These are phyloP conservation scores for Pisolithus microcarpus DNA, from an alignment of 768 basidiomycete genomes.

Conservation along the genomic window DNA sequence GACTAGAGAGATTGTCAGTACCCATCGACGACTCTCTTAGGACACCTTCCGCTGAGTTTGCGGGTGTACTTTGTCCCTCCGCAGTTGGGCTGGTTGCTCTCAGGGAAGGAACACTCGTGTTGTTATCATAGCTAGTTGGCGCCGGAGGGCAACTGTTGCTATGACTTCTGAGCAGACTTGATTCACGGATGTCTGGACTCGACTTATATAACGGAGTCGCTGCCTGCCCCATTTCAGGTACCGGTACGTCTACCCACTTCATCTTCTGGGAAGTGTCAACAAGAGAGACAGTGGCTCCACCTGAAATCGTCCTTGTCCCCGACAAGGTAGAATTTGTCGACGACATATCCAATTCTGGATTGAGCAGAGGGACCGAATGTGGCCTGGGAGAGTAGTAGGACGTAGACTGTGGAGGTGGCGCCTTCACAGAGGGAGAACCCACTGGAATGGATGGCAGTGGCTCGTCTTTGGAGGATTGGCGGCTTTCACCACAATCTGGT, in stretches of 20 bases:
- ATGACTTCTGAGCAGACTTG: neutral
- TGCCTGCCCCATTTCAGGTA: neutral
- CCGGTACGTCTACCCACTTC: conserved; percentile 1
- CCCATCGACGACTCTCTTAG: too few species aligned
- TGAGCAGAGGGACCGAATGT: neutral
- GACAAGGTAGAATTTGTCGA: conserved; percentile 10
- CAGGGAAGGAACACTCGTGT: neutral
- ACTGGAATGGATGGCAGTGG: conserved; percentile 17
- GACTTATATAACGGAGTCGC: neutral
- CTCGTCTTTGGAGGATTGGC: neutral
- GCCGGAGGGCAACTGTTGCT: neutral
- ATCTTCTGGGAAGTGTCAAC: neutral
- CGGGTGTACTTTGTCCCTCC: neutral
- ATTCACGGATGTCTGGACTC: neutral
- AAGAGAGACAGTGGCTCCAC: neutral
- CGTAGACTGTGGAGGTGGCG: neutral
- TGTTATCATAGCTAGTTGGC: neutral
- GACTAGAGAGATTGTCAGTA: neutral
- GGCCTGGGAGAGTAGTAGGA: neutral
- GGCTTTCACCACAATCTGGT: too few species aligned
- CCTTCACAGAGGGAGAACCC: conserved; percentile 9
- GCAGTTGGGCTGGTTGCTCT: neutral
- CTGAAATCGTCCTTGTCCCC: conserved; percentile 2
- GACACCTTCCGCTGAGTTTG: neutral
- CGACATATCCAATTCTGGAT: conserved; percentile 4